phyloP scores from a whole-genome alignment of 2,329 filamentous ascomycete species.

The Cladosporium sp. region DNA sequence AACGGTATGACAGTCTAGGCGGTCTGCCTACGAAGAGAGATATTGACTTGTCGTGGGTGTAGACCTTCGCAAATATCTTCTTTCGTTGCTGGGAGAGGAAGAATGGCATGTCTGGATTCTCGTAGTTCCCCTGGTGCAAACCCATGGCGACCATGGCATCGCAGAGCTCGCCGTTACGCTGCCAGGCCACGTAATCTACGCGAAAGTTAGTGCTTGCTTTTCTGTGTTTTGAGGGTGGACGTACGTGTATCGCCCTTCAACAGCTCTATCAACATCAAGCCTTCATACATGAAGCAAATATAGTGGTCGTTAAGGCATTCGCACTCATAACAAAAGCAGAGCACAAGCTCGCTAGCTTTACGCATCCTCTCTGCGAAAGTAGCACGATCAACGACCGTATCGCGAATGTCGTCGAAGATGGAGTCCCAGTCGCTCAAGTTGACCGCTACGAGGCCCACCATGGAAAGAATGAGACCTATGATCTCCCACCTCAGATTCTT shows the following conservation, averaged over 20 bases:
- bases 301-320: conserved; percentile 33
- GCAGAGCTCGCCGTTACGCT: conserved; percentile 31
- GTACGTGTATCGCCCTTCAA: conserved; percentile 28
- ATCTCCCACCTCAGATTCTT: conserved; percentile 42
- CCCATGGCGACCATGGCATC: conserved; percentile 33
- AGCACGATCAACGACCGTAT: conserved; percentile 45
- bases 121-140: conserved; percentile 31
- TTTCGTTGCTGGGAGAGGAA: conserved; percentile 30
- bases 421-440: conserved; percentile 32
- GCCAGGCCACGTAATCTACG: conserved; percentile 29
- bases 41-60: conserved; percentile 31
- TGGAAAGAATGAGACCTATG: conserved; percentile 36
- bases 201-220: not conserved
- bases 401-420: conserved; percentile 38
- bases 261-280: conserved; percentile 29
- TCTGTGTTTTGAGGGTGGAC: not conserved
- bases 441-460: conserved; percentile 35
- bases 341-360: conserved; percentile 30
- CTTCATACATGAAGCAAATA: conserved; percentile 31
- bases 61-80: conserved; percentile 28
- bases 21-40: conserved; percentile 44
- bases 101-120: conserved; percentile 30
- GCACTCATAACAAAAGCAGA: conserved; percentile 33
- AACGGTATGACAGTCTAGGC: conserved; percentile 46
- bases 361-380: conserved; percentile 45